A percentile compares a stretch with the other conserved stretches of the same genome.
These are phyloP conservation scores for Ustilago curta DNA, from an alignment of 1,284 basidiomycete species.

Conservation along the genomic window DNA sequence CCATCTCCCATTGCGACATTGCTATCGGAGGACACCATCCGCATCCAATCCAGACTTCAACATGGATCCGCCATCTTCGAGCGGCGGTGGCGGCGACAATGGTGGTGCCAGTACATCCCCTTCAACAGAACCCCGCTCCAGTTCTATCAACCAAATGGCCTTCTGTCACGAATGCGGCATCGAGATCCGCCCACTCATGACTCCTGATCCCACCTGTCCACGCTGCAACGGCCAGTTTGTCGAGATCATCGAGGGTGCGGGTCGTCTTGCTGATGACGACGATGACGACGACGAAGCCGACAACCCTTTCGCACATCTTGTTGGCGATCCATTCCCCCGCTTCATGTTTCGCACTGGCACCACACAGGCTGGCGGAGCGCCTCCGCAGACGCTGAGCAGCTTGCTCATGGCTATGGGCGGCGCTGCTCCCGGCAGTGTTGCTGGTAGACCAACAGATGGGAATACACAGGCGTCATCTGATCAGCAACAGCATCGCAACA, in stretches of 20 bases:
- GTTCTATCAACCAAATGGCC: conserved; percentile 48
- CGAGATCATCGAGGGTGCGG: conserved; percentile 46
- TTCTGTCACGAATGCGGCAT: conserved; percentile 60
- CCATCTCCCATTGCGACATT: neutral
- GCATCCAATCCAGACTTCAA: neutral
- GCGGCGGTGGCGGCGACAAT: conserved; percentile 4
- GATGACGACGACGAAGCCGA: conserved; percentile 11
- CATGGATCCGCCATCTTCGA: conserved; percentile 24
- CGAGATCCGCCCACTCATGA: conserved; percentile 59
- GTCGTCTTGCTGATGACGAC: conserved; percentile 6
- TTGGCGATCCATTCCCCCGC: conserved; percentile 8
- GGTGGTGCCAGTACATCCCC: neutral
- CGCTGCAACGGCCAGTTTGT: conserved; percentile 61
- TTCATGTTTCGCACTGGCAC: conserved; percentile 14
- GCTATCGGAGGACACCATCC: neutral
- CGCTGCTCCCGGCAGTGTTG: neutral
- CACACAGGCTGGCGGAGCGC: conserved; percentile 3
- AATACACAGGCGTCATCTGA: neutral
- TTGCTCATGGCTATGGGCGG: conserved; percentile 31
- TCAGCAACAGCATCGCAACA: neutral
- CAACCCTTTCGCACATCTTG: conserved; percentile 5
- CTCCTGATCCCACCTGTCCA: conserved; percentile 57
- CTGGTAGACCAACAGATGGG: neutral
- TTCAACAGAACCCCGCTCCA: conserved; percentile 6
- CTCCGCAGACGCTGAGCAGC: conserved; percentile 8